Percentiles rank a stretch among this genome's conserved stretches.
Conservation (phyloP, 2,329 filamentous ascomycete species). For the Coniella lustricola region DNA sequence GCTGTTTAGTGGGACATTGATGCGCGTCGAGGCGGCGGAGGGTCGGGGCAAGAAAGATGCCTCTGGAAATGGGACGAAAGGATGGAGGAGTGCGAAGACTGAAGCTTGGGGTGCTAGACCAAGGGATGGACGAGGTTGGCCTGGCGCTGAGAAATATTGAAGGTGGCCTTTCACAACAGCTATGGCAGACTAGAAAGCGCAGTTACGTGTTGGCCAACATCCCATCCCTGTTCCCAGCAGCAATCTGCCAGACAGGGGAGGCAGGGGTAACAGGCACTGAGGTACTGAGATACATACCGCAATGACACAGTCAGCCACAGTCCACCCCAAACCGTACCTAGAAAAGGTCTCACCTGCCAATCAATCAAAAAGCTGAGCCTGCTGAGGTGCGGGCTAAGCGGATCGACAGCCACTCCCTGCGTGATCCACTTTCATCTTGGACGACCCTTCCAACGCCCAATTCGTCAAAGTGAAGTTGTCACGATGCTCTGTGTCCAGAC, state of each 20-base stretch:
- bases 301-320: no score
- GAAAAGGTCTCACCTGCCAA: no score
- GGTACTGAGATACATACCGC: no score
- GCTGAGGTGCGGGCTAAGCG: no score
- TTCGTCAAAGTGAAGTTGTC: not conserved
- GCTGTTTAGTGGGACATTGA: slow-evolving; percentile 8
- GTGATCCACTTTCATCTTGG: not conserved
- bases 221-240: not conserved
- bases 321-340: no score
- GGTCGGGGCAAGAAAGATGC: not conserved
- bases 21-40: not conserved
- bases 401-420: not conserved
- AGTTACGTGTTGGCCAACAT: not conserved
- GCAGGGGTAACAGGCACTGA: no score
- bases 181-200: not conserved
- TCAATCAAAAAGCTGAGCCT: no score
- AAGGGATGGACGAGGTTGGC: slow-evolving; percentile 9
- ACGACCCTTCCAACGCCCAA: not conserved
- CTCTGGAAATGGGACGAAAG: slow-evolving; percentile 3
- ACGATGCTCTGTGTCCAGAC: not conserved
- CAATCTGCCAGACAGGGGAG: not conserved
- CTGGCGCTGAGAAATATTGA: slow-evolving; percentile 9
- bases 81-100: slow-evolving; percentile 7
- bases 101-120: slow-evolving; percentile 8
- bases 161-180: slow-evolving; percentile 14